Evolutionary conservation across 495 filamentous ascomycete genomes (phyloP).

Genomic region (Penicillium canescens): DNA sequence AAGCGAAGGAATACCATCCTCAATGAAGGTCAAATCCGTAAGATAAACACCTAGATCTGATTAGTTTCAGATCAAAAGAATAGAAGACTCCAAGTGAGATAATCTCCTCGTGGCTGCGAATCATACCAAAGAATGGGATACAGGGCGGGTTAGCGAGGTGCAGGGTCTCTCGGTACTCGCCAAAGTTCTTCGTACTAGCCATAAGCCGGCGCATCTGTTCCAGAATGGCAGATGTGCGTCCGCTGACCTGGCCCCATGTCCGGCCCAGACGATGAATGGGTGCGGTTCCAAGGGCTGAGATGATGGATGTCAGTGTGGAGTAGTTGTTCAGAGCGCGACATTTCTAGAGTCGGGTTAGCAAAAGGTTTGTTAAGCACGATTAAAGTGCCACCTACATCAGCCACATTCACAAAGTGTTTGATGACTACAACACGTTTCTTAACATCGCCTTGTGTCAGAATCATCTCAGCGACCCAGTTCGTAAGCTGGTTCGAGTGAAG

Average conservation of each 20-base stretch:
- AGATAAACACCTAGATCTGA: conserved; percentile 80
- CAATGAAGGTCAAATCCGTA: conserved; percentile 97
- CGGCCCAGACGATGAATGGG: conserved; percentile 90
- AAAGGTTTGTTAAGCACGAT: neutral
- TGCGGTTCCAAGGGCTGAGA: conserved; percentile 89
- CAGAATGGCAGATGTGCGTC: conserved; percentile 72
- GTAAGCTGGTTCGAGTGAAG: conserved; percentile 97
- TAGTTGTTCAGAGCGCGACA: conserved; percentile 94
- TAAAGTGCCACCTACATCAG: conserved; percentile 62
- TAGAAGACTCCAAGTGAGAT: neutral
- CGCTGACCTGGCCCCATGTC: conserved; percentile 93
- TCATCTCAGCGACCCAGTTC: conserved; percentile 99
- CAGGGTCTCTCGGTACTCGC: conserved; percentile 89
- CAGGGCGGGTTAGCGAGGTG: conserved; percentile 94
- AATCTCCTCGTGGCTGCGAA: neutral
- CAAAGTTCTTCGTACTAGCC: conserved; percentile 98
- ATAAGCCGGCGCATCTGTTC: conserved; percentile 93
- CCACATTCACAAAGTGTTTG: conserved; percentile 95
- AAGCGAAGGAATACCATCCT: conserved; percentile 94
- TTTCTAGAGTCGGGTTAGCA: conserved; percentile 59
- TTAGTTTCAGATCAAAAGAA: conserved; percentile 14
- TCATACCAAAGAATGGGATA: conserved; percentile 95
- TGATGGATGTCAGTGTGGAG: conserved; percentile 97
- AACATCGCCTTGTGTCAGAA: conserved; percentile 87
- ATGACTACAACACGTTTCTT: conserved; percentile 96